phyloP scores from a whole-genome alignment of 2,329 filamentous ascomycete species.

The Alternaria gaisen region DNA sequence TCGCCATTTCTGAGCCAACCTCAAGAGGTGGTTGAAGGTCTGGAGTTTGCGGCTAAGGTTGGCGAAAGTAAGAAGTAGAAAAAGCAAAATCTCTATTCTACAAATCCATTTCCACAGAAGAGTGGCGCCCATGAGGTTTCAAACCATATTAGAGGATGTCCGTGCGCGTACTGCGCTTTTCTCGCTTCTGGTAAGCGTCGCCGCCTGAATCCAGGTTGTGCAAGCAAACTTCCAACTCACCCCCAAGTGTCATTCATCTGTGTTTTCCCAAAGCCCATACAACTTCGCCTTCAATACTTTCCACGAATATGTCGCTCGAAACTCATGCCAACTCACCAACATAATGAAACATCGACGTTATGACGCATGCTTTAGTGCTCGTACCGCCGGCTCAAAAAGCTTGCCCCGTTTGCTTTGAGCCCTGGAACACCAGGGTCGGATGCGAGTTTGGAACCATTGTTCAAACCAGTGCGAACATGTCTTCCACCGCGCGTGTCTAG shows the following conservation, averaged over 20 bases:
- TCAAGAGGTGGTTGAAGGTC: slow-evolving; percentile 1
- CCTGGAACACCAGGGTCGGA: background rate
- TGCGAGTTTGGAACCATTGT: background rate
- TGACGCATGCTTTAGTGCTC: background rate
- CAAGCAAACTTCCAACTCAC: background rate
- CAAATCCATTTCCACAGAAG: background rate
- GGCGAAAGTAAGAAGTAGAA: background rate
- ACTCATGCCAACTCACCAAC: background rate
- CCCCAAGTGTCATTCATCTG: no score
- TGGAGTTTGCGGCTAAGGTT: slow-evolving; percentile 7
- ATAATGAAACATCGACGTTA: background rate
- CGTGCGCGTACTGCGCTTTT: background rate
- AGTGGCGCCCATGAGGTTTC: background rate
- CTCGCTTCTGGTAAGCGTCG: background rate
- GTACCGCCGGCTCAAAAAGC: background rate
- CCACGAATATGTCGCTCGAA: background rate
- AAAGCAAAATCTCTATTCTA: background rate
- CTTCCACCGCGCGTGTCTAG: background rate
- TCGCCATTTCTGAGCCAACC: slow-evolving; percentile 11
- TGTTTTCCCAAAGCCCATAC: background rate
- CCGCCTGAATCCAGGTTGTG: background rate
- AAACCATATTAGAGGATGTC: background rate
- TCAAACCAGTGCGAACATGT: background rate
- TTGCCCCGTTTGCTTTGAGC: background rate
- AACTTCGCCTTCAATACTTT: background rate